These are phyloP conservation scores for Komagataella pseudopastoris DNA, from an alignment of 805 yeast genomes.

Conservation along the genomic window DNA sequence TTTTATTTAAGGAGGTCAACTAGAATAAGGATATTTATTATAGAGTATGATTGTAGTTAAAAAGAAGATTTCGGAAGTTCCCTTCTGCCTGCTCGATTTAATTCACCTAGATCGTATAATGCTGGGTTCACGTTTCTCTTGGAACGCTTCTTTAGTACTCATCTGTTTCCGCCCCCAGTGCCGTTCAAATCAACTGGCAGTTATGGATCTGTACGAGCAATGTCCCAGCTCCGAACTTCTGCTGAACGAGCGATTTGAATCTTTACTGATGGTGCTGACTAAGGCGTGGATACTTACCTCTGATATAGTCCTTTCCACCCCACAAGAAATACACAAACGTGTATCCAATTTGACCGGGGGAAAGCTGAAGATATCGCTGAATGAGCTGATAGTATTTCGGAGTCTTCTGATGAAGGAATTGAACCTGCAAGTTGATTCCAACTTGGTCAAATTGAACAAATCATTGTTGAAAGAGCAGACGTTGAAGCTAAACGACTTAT, in stretches of 20 bases:
- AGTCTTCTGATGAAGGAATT: neutral
- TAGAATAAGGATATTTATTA: neutral
- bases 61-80: neutral
- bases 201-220: slow-evolving; percentile 7
- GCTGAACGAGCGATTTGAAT: slow-evolving; percentile 3
- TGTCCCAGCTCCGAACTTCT: slow-evolving; percentile 4
- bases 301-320: neutral
- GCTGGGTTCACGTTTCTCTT: neutral
- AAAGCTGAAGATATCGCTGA: neutral
- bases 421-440: neutral
- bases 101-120: neutral
- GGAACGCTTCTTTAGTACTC: neutral
- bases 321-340: neutral
- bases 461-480: neutral
- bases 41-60: neutral
- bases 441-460: neutral
- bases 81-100: neutral
- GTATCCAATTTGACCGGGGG: neutral
- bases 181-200: neutral
- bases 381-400: neutral
- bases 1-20: neutral
- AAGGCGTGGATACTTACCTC: neutral
- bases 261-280: neutral
- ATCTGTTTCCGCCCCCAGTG: neutral
- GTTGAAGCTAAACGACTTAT: neutral